Percentiles rank a stretch among this genome's conserved stretches.
These are phyloP conservation scores for Auxenochlorella pyrenoidosa DNA, from an alignment of 139 green algal genomes.

Conservation along the genomic window DNA sequence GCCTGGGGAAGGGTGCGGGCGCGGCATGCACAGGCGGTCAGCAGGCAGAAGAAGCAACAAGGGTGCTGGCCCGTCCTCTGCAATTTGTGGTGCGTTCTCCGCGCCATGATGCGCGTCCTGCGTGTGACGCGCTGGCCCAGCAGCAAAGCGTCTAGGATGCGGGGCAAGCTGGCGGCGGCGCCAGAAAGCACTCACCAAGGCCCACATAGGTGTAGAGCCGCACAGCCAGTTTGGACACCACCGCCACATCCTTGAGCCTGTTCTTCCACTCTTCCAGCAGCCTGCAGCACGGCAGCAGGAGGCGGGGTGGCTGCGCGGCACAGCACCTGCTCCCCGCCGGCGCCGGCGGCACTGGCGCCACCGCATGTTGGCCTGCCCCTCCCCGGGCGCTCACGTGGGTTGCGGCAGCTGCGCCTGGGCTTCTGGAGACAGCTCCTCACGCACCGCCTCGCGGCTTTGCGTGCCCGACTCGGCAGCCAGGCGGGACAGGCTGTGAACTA, in stretches of 20 bases:
- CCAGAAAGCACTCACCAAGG: neutral
- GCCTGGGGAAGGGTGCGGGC: too few species aligned
- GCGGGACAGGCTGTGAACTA: neutral
- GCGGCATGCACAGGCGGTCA: neutral
- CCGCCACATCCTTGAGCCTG: slow-evolving; percentile 18
- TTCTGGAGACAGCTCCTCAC: slow-evolving; percentile 1
- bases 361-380: too few species aligned
- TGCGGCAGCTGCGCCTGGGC: slow-evolving; percentile 16
- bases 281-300: neutral
- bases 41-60: neutral
- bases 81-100: too few species aligned
- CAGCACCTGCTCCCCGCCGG: neutral
- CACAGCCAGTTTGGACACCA: slow-evolving; percentile 38
- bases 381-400: neutral
- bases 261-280: neutral
- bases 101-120: too few species aligned
- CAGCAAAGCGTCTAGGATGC: too few species aligned
- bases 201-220: slow-evolving; percentile 46
- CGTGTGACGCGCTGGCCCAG: too few species aligned
- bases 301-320: neutral
- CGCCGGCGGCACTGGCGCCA: neutral
- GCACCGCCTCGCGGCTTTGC: neutral
- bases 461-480: neutral
- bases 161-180: neutral
- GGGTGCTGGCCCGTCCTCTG: too few species aligned